phyloP scores from a whole-genome alignment of 495 filamentous ascomycete species.

The Podospora didyma region DNA sequence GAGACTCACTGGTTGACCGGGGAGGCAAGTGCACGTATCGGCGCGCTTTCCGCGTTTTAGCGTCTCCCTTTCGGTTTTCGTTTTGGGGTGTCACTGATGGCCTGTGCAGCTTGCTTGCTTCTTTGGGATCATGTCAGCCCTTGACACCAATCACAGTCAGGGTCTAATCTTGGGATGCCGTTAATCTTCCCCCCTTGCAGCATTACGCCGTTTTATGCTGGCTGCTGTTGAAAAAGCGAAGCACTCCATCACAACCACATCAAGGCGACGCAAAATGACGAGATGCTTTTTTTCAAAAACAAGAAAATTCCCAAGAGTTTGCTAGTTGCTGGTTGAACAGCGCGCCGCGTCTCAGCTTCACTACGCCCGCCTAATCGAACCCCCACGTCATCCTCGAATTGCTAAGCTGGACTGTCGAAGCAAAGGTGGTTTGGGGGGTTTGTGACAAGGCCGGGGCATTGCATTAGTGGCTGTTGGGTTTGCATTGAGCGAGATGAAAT shows the following conservation, averaged over 20 bases:
- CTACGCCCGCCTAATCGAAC: too few relatives aligned
- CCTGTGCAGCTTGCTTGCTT: constrained; percentile 10
- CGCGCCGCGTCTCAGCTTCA: too few relatives aligned
- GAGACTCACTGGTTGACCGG: constrained; percentile 3
- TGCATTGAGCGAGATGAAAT: constrained; percentile 23
- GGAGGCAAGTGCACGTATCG: not conserved
- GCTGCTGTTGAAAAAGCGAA: too few relatives aligned
- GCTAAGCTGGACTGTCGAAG: not conserved
- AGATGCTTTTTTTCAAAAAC: too few relatives aligned
- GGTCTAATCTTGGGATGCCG: constrained; percentile 3
- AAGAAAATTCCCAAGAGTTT: too few relatives aligned
- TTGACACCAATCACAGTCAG: constrained; percentile 15
- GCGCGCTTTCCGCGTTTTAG: not conserved
- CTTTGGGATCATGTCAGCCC: constrained; percentile 7
- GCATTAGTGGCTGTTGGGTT: constrained; percentile 22
- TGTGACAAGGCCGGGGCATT: constrained; percentile 17
- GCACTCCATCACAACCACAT: too few relatives aligned
- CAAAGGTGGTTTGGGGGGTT: constrained; percentile 1
- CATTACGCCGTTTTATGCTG: not conserved
- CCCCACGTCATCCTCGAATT: not conserved
- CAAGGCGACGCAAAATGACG: too few relatives aligned
- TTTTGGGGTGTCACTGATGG: not conserved
- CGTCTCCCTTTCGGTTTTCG: not conserved
- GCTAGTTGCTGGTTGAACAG: too few relatives aligned
- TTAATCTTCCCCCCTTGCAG: constrained; percentile 5